Base-by-base conservation (phyloP, 768 basidiomycete species). In the Solioccasus polychromus region DNA sequence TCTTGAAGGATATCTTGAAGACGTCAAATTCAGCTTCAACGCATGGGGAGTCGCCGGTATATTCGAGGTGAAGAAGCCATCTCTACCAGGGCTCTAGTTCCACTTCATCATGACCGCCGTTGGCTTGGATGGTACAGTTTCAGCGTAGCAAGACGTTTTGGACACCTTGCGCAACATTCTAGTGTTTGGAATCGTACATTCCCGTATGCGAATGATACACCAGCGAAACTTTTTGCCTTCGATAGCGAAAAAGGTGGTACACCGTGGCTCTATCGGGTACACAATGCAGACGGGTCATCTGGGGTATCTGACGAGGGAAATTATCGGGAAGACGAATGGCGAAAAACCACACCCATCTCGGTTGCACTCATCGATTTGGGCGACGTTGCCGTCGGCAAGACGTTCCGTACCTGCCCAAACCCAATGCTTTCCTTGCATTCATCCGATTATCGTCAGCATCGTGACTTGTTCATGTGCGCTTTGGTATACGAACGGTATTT, bases 121-220 rank as follows among this genome's bases (percentile, higher is more conserved):
- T 68, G 60, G 60, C 45, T 69, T 11, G 64, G 67, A 20, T 68
- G 64, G 64, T 68, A 67, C 39, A 68, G 67, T 40, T 52, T 60
- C 25, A 42, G 45, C 22, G 52, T 68, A 11, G 67, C 68, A 15
- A 59, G 53, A 35, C 52, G 51, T 17, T 62, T 68, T 19, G 62
- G 59, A 8, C 42, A 50, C n/a, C 54, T 67, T 19, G 61, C 67
- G 3, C 48, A 46, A 11, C 55, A 57, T n/a, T n/a, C n/a, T 18
- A 49, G 41, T 20, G 25, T 66, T 38, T 66, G 62, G 62, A 35
- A 48, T 31, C 54, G 47, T 2, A n/a, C 62, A 12, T 64, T 59
- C 44, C 62, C 64, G 8, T 52, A 59, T 10, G 44, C 44, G 5
- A 42, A 52, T 11, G 49, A 48, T 24, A 49, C 63, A 1, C 59